Evolutionary conservation across 164 flowering plant genomes (phyloP), one percentile per base, ranked within the genome.

Genomic region (Stephania cephalantha): DNA sequence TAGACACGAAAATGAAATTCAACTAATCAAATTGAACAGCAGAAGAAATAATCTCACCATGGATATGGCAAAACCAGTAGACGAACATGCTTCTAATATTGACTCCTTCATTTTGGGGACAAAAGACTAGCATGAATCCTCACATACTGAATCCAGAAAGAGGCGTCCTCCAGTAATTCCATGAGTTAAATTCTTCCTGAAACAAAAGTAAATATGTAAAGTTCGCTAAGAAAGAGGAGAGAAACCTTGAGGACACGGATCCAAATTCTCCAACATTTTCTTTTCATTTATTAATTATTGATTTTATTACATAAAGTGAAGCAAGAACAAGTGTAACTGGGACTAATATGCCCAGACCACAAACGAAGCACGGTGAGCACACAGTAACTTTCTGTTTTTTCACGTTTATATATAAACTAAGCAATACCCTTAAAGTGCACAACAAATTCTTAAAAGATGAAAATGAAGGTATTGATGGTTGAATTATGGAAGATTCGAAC

Each of bases 111-210:
- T 48, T 20, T 75, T 71, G 67, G 63, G 70, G 71, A 71, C n/a
- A 22, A 17, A 61, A 69, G 15, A 69, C 48, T 13, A 31, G 71
- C n/a, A 46, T 55, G 48, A 25, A 73, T 15, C 82, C 78, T 91
- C 86, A 89, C 35, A 75, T 45, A 75, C 79, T 77, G 68, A 90
- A 77, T 67, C 44, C 71, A 64, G 87, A 88, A 81, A 88, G 89
- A 0, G 97, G 93, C 73, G 89, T 72, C 81, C 81, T 93, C 99
- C 98, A 95, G 85, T 35, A 95, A 79, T 95, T 95, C 98, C 98
- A 95, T 61, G 90, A 75, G 78, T 95, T 95, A 75, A 81, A 95
- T 76, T 91, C 98, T 88, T 95, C 98, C 99, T 95, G 88, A 25
- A 79, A 72, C 20, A 29, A 70, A 17, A 35, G 70, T 72, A 22